These are phyloP conservation scores for Yarrowia sp. DNA, from an alignment of 805 yeast species.

Conservation along the genomic window DNA sequence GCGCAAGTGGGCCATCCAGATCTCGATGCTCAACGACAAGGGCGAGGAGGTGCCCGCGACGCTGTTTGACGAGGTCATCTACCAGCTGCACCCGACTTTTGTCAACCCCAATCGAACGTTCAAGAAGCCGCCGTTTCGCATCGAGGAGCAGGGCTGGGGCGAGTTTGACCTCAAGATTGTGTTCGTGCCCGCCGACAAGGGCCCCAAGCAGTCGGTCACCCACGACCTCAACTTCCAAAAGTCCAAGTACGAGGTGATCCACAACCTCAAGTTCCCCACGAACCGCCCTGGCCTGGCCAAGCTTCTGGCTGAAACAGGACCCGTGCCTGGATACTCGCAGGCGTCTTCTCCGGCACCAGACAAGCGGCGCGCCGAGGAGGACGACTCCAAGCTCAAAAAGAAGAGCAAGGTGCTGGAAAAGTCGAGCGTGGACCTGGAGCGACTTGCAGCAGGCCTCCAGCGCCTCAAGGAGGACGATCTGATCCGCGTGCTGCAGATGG, in stretches of 20 bases:
- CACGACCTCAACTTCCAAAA: slow-evolving; percentile 87
- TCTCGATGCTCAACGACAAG: slow-evolving; percentile 68
- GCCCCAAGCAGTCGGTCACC: slow-evolving; percentile 80
- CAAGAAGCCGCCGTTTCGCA: slow-evolving; percentile 79
- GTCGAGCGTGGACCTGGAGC: slow-evolving; percentile 80
- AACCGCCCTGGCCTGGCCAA: slow-evolving; percentile 70
- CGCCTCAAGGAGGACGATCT: slow-evolving; percentile 89
- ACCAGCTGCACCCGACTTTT: slow-evolving; percentile 92
- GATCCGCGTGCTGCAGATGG: slow-evolving; percentile 94
- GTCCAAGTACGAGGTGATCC: slow-evolving; percentile 75
- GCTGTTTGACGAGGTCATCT: slow-evolving; percentile 87
- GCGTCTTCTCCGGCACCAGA: slow-evolving; percentile 32
- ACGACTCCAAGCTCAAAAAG: slow-evolving; percentile 35
- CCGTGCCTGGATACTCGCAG: slow-evolving; percentile 56
- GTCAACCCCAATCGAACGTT: slow-evolving; percentile 79
- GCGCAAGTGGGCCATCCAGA: slow-evolving; percentile 87
- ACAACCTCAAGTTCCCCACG: slow-evolving; percentile 70
- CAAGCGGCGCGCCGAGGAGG: slow-evolving; percentile 43
- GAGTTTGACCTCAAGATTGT: slow-evolving; percentile 87
- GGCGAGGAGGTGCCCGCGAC: slow-evolving; percentile 85
- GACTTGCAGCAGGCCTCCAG: slow-evolving; percentile 84
- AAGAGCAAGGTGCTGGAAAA: slow-evolving; percentile 44
- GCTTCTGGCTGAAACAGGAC: slow-evolving; percentile 75
- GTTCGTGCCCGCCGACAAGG: slow-evolving; percentile 73
- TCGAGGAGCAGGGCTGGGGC: slow-evolving; percentile 98